These are phyloP conservation scores for Aspergillus intermedius DNA, from an alignment of 2,329 filamentous ascomycete species.

Conservation along the genomic window DNA sequence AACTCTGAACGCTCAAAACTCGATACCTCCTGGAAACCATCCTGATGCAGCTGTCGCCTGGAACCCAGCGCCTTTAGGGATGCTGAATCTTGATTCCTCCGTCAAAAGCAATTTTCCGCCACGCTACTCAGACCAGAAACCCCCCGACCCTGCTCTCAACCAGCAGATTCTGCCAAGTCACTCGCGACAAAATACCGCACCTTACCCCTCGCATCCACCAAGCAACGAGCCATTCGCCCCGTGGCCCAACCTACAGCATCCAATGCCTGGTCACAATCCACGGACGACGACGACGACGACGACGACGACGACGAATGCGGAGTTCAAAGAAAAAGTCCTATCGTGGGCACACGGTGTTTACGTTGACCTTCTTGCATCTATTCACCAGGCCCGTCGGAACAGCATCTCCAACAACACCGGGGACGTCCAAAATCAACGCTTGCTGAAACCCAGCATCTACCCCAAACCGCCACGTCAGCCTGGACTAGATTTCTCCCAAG, in stretches of 20 bases:
- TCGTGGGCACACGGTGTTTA: constrained; percentile 67
- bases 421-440: constrained; percentile 37
- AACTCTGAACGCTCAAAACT: constrained; percentile 20
- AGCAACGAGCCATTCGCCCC: constrained; percentile 16
- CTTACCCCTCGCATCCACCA: constrained; percentile 13
- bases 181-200: constrained; percentile 16
- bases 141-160: constrained; percentile 20
- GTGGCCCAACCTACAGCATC: constrained; percentile 24
- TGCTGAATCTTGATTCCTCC: constrained; percentile 22
- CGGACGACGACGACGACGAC: constrained; percentile 18
- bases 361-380: constrained; percentile 60
- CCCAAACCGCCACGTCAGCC: constrained; percentile 56
- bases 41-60: constrained; percentile 25
- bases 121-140: constrained; percentile 30
- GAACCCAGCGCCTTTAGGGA: constrained; percentile 22
- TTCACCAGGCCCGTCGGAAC: constrained; percentile 49
- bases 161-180: constrained; percentile 24
- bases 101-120: constrained; percentile 32
- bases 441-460: constrained; percentile 52
- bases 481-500: constrained; percentile 42
- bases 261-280: constrained; percentile 15
- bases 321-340: constrained; percentile 63
- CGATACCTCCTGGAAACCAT: constrained; percentile 20
- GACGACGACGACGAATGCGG: constrained; percentile 28
- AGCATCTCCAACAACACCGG: constrained; percentile 42